Base-by-base conservation (phyloP, 2,329 filamentous ascomycete species). In the Hymenoscyphus occultus region DNA sequence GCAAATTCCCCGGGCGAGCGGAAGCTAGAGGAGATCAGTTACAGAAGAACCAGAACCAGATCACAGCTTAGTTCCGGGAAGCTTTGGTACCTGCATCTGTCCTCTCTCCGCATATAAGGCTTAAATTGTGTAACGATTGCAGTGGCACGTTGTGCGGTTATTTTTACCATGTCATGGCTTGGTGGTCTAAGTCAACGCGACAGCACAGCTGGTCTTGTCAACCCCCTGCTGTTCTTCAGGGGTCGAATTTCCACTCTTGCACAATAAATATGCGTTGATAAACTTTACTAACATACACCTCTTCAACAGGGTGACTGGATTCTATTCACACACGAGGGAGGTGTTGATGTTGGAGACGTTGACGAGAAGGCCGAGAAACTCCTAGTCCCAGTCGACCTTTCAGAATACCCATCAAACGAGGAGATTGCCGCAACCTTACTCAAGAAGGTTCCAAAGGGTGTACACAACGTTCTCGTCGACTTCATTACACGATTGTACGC, bases 321-420 rank as follows among this genome's bases (percentile, higher is more conserved):
- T 78, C 92, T 99, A 77, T 99, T 99, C 86, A 97, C 94, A 76
- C 93, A 99, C 83, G 95, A 99, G 83, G 95, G 95, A 85, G 95
- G 95, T 90, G 93, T 99, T 73, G 95, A 99, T 81, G 95, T 99
- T 75, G 95, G 95, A 79, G 95, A 99, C 88, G 95, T 99, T 72
- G 95, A 99, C 76, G 93, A 89, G 71, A 99, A 99, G 86, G 95
- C 95, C 70, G 92, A 98, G 87, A 99, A 98, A 90, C 87, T 99
- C 70, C 84, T 99, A 77, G 93, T 99, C 75, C 94, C 95, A 74
- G 95, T 99, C 75, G 93, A 98, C 81, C 90, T 99, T 69, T 86
- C 89, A 72, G 84, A 97, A 80, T 99, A 94, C 82, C 95, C 95
- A 71, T 97, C 93, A 72, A 98, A 99, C 82, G 90, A 96, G 77